phyloP scores from a whole-genome alignment of 2,329 filamentous ascomycete genomes.

The Diaporthe sp. region DNA sequence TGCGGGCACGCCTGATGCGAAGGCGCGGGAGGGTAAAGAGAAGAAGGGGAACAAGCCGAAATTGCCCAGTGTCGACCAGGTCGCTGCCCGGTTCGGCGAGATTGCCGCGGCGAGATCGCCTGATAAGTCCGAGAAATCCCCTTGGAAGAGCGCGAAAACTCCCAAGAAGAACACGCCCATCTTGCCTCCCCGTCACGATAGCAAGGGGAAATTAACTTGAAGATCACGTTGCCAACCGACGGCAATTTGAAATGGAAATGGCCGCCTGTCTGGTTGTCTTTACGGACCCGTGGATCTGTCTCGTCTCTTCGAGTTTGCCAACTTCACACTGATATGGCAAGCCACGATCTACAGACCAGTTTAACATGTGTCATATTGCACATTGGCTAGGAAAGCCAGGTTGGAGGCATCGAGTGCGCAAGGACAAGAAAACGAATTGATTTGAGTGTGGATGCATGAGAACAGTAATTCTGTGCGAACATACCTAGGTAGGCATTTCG shows the following conservation, averaged over 20 bases:
- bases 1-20: background rate
- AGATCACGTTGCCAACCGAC: no score
- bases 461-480: background rate
- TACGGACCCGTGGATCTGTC: background rate
- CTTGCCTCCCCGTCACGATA: conserved; percentile 21
- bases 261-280: background rate
- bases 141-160: background rate
- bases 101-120: background rate
- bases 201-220: background rate
- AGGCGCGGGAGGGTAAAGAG: conserved; percentile 30
- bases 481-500: background rate
- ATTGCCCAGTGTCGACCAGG: background rate
- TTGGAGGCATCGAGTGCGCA: background rate
- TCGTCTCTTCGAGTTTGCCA: background rate
- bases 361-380: background rate
- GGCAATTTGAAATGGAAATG: background rate
- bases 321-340: background rate
- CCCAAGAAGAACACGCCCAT: conserved; percentile 27
- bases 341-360: background rate
- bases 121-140: background rate
- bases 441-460: background rate
- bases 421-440: background rate
- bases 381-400: background rate
- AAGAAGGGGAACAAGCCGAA: conserved; percentile 23
- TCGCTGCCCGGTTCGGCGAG: background rate